Percentiles rank a stretch among this genome's conserved stretches.
phyloP scores from a whole-genome alignment of 1,284 basidiomycete genomes.

The Malassezia equina region DNA sequence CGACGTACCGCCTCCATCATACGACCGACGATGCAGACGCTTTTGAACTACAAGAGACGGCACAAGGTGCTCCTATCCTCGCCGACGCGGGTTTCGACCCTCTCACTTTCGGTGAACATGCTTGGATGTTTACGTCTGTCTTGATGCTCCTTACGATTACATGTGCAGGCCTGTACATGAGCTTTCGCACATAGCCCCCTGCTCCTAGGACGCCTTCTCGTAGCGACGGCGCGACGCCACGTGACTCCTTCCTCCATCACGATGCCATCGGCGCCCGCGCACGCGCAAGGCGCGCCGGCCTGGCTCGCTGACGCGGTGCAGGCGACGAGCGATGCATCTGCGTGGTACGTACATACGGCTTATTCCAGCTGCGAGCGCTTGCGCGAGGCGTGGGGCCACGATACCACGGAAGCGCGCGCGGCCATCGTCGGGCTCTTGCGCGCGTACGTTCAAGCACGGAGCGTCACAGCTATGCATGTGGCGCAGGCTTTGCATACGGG shows the following conservation, averaged over 20 bases:
- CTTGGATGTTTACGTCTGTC: conserved; percentile 5
- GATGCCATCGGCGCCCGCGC: background rate
- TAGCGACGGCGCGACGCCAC: background rate
- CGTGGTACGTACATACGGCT: no score
- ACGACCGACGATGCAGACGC: conserved; percentile 2
- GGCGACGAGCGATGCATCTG: background rate
- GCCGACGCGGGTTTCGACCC: conserved; percentile 8
- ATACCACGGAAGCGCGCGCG: background rate
- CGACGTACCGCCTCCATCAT: background rate
- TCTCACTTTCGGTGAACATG: conserved; percentile 6
- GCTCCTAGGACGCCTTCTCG: background rate
- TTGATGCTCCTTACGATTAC: background rate
- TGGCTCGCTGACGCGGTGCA: conserved; percentile 2
- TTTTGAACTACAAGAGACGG: conserved; percentile 5
- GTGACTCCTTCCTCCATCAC: background rate
- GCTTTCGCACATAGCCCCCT: conserved; percentile 1
- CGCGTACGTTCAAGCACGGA: background rate
- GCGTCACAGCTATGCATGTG: background rate
- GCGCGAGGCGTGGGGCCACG: background rate
- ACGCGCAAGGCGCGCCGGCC: conserved; percentile 1
- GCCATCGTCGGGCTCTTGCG: background rate
- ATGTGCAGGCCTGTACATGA: background rate
- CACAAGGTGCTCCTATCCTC: background rate
- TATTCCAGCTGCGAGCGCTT: background rate
- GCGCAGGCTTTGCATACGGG: background rate